These are phyloP conservation scores for Phytopythium ostracodes DNA, from an alignment of 352 stramenopile genomes.

Conservation along the genomic window DNA sequence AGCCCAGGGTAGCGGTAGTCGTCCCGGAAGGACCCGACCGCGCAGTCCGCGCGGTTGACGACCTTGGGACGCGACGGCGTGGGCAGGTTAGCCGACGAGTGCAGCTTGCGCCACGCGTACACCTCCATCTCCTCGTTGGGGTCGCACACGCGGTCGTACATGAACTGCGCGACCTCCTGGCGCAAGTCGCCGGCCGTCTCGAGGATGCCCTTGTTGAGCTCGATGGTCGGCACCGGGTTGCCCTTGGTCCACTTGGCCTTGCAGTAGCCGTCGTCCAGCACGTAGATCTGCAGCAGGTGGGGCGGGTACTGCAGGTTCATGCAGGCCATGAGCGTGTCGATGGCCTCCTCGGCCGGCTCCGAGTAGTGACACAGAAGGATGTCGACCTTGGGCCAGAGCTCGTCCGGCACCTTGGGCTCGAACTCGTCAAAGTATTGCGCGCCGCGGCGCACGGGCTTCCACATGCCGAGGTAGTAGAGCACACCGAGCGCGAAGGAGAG, in stretches of 20 bases:
- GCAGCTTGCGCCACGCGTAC: constrained; percentile 80
- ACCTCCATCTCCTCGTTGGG: constrained; percentile 83
- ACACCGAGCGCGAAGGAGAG: constrained; percentile 64
- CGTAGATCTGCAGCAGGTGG: constrained; percentile 79
- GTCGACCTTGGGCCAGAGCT: constrained; percentile 84
- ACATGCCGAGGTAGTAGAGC: constrained; percentile 88
- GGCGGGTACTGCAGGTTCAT: constrained; percentile 88
- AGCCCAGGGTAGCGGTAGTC: constrained; percentile 80
- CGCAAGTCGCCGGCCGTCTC: constrained; percentile 76
- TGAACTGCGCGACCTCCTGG: constrained; percentile 81
- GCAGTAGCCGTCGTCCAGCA: constrained; percentile 86
- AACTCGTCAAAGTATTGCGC: constrained; percentile 89
- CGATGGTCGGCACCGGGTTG: constrained; percentile 59
- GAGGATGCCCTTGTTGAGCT: constrained; percentile 79
- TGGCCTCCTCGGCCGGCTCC: constrained; percentile 80
- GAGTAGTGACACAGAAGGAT: constrained; percentile 84
- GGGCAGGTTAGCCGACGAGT: constrained; percentile 77
- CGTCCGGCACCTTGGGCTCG: constrained; percentile 70
- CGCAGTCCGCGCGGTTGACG: constrained; percentile 66
- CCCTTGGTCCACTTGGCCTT: constrained; percentile 76
- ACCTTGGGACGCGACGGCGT: constrained; percentile 58
- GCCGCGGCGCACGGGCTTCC: constrained; percentile 81
- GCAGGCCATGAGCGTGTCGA: constrained; percentile 83
- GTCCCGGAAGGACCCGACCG: constrained; percentile 76
- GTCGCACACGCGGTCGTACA: constrained; percentile 82